Percentiles rank a stretch among this genome's conserved stretches.
These are phyloP conservation scores for Cerrena zonata DNA, from an alignment of 1,284 basidiomycete species.

Conservation along the genomic window DNA sequence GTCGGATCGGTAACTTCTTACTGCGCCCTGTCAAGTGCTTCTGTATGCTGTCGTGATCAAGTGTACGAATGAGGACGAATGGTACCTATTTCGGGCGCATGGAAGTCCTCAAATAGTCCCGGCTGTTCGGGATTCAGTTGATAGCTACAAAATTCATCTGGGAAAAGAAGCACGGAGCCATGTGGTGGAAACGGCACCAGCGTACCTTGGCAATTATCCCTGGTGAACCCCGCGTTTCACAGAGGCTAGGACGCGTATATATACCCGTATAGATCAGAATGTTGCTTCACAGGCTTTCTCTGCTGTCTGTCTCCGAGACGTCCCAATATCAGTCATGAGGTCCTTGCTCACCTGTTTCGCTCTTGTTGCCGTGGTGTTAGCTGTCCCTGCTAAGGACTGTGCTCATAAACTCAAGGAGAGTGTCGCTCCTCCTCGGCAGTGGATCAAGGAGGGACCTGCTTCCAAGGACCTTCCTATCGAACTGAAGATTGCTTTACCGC, in stretches of 20 bases:
- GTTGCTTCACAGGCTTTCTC: neutral
- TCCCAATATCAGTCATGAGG: neutral
- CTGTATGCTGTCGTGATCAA: too few species aligned
- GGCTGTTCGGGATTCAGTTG: neutral
- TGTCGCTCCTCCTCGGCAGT: slow-evolving; percentile 43
- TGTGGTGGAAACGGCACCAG: neutral
- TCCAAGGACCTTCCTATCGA: slow-evolving; percentile 46
- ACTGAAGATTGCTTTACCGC: slow-evolving; percentile 61
- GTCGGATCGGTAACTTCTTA: too few species aligned
- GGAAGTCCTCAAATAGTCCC: too few species aligned
- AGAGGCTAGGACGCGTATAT: neutral
- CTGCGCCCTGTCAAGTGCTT: too few species aligned
- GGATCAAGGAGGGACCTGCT: slow-evolving; percentile 41
- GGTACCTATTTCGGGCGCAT: too few species aligned
- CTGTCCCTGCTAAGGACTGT: slow-evolving; percentile 15
- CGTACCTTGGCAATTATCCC: neutral
- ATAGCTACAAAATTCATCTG: neutral
- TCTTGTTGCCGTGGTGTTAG: slow-evolving; percentile 17
- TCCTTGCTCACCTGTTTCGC: slow-evolving; percentile 8
- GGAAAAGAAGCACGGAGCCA: neutral
- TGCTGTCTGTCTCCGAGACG: neutral
- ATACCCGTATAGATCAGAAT: neutral
- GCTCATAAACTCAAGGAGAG: slow-evolving; percentile 36
- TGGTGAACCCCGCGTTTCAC: neutral
- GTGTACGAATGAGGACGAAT: too few species aligned